These are phyloP conservation scores for Agarophyton chilense DNA, from an alignment of 23 red algal species.

Conservation along the genomic window DNA sequence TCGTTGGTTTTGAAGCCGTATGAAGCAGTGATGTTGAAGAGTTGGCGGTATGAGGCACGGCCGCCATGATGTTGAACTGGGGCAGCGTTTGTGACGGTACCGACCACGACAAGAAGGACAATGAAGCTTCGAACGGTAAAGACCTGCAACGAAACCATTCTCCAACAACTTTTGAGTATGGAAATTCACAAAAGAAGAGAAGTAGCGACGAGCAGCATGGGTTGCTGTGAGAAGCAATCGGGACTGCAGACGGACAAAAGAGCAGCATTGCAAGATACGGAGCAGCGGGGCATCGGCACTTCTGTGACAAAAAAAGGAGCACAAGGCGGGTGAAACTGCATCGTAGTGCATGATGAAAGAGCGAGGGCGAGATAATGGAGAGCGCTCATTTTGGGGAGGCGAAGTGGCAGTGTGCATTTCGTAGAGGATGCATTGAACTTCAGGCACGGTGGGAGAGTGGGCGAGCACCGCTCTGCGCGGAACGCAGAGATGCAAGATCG, in stretches of 20 bases:
- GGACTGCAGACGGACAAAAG: background rate
- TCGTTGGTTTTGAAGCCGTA: background rate
- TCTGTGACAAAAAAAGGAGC: background rate
- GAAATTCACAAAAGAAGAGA: background rate
- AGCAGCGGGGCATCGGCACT: background rate
- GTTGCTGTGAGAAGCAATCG: background rate
- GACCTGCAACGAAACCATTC: background rate
- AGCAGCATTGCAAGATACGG: background rate
- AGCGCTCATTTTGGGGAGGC: background rate
- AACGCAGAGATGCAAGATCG: too few species aligned
- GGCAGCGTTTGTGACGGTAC: background rate
- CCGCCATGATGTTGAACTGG: background rate
- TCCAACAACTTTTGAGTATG: background rate
- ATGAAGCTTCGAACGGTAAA: background rate
- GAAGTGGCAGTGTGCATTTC: background rate
- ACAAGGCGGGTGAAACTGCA: background rate
- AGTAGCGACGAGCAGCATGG: background rate
- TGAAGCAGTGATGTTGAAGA: background rate
- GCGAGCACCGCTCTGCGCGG: too few species aligned
- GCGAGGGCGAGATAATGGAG: background rate
- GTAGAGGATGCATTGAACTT: background rate
- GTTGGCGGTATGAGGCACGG: background rate
- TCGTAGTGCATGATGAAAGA: background rate
- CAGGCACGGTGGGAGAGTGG: too few species aligned
- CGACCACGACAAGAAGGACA: background rate